Evolutionary conservation across 352 stramenopile genomes (phyloP), one percentile per base, ranked within the genome.

Genomic region (Globisporangium alternatum): DNA sequence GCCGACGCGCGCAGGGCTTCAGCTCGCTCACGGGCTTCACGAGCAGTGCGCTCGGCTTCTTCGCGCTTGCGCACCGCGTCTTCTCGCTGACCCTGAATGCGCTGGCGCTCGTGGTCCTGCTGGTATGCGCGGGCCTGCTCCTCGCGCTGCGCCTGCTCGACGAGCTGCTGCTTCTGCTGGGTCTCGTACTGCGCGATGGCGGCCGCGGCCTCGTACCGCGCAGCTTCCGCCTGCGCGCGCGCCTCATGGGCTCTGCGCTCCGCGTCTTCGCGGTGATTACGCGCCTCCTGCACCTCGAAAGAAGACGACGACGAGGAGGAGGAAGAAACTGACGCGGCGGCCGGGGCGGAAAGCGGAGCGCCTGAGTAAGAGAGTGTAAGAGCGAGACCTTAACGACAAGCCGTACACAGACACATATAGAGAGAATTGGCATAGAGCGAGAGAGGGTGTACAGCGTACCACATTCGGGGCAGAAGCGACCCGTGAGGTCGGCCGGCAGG

Each of bases 391-490:
- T 6, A 49, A 52, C 28, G 39, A 45, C 6, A 12, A 45, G 39
- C 17, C 39, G 17, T 19, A 5, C 39, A 55, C 5, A n/a, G 2
- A 55, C 12, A 56, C n/a, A 48, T 30, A 56, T 30, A 25, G 25
- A 8, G 28, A 45, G 60, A 35, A 67, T 25, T 35, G 30, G 3
- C 25, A 56, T 49, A 52, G 25, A 48, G n/a, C 19, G 57, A 22
- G 28, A 17, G 35, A 49, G 61, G 43, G 68, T 8, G 37, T 31
- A 53, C n/a, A 76, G 41, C 78, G 56, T 56, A 85, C 85, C 83
- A 70, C 86, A 95, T 60, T 93, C 80, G 25, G 86, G 81, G 45
- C 86, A 95, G 70, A 91, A 93, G 64, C 75, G 71, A 5, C 75
- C 77, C 25, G 76, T 77, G 39, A 81, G 71, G 60, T 90, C 81